Evolutionary conservation across 2,329 filamentous ascomycete genomes (phyloP).

Genomic region (Biscogniauxia marginata): DNA sequence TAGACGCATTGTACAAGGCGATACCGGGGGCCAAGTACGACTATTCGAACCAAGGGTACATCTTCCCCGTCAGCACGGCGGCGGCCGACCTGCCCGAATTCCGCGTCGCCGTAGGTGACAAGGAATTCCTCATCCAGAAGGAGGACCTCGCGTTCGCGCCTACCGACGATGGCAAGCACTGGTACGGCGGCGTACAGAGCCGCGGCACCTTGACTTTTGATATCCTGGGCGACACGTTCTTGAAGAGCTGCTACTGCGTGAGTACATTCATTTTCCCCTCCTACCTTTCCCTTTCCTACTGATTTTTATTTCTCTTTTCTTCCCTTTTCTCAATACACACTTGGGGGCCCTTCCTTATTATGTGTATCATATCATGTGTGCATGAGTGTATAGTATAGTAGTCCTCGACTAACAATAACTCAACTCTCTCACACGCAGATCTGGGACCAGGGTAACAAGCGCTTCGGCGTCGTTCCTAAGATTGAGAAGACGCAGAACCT

Average conservation of each 20-base stretch:
- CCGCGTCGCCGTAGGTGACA: constrained; percentile 61
- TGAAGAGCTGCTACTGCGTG: constrained; percentile 59
- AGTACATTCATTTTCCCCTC: constrained; percentile 3
- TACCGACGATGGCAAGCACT: constrained; percentile 45
- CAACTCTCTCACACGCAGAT: constrained; percentile 41
- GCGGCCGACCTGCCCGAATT: constrained; percentile 57
- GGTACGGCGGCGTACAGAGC: constrained; percentile 66
- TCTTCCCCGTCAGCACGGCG: constrained; percentile 56
- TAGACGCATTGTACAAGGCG: constrained; percentile 60
- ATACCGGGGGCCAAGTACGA: constrained; percentile 63
- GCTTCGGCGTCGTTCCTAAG: constrained; percentile 60
- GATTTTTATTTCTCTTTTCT: not conserved
- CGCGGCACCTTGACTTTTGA: constrained; percentile 58
- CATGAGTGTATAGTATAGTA: too few species aligned
- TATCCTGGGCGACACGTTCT: constrained; percentile 62
- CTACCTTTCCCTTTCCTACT: not conserved
- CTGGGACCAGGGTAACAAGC: constrained; percentile 61
- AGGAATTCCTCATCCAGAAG: constrained; percentile 59
- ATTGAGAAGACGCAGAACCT: constrained; percentile 40
- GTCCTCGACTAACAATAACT: not conserved
- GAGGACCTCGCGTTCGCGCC: constrained; percentile 61
- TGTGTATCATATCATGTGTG: too few species aligned
- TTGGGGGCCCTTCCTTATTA: too few species aligned
- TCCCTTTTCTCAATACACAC: not conserved
- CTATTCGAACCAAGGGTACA: constrained; percentile 57